Evolutionary conservation across 768 basidiomycete genomes (phyloP).

Genomic region (Cystofilobasidium macerans): DNA sequence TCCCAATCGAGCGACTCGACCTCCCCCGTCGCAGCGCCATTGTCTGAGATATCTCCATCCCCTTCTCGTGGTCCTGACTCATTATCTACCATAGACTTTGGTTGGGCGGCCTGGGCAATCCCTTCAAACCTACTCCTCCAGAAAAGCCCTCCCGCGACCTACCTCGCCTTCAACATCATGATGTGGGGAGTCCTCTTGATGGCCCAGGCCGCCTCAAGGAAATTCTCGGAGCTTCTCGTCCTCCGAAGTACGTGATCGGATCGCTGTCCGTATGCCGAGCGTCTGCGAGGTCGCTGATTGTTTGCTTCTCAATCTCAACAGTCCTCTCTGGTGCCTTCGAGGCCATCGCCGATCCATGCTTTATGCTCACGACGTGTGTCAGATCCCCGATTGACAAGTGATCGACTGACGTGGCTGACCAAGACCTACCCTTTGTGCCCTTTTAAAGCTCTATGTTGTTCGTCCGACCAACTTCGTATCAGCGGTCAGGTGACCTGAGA

Average conservation of each 20-base stretch:
- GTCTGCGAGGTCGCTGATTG: neutral
- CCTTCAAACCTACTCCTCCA: conserved; percentile 43
- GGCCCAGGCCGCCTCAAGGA: conserved; percentile 40
- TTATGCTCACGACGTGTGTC: conserved; percentile 42
- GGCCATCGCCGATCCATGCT: conserved; percentile 40
- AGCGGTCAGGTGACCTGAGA: neutral
- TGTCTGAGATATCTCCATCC: neutral
- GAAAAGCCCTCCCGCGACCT: conserved; percentile 40
- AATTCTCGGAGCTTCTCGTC: conserved; percentile 40
- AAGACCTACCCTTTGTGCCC: too few species aligned
- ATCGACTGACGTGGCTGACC: too few species aligned
- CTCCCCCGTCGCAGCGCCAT: too few species aligned
- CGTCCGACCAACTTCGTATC: too few species aligned
- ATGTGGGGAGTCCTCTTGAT: conserved; percentile 40
- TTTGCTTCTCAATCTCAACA: neutral
- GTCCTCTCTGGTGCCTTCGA: conserved; percentile 41
- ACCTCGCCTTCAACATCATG: conserved; percentile 41
- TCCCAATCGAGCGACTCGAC: too few species aligned
- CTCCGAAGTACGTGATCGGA: conserved; percentile 30
- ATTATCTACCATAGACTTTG: conserved; percentile 38
- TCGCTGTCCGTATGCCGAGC: too few species aligned
- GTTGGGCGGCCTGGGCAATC: conserved; percentile 43
- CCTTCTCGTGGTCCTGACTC: neutral
- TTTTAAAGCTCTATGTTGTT: neutral
- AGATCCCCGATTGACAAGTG: too few species aligned